Percentiles rank a stretch among this genome's conserved stretches.
phyloP scores from a whole-genome alignment of 2,329 filamentous ascomycete species.

The Xenoacremonium recifei region DNA sequence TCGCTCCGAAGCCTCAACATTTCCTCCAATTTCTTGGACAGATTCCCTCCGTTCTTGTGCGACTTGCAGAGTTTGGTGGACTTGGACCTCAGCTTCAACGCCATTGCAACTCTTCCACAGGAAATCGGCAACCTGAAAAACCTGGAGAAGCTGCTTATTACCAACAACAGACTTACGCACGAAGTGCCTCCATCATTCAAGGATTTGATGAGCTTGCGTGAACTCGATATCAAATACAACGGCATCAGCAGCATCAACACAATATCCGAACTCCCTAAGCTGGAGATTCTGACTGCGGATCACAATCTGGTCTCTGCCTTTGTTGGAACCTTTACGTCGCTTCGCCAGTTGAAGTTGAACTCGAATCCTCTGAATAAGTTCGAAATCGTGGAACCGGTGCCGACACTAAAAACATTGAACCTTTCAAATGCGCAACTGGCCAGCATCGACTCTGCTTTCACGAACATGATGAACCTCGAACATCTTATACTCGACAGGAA shows the following conservation, averaged over 20 bases:
- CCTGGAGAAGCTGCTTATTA: slow-evolving; percentile 88
- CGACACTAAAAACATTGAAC: slow-evolving; percentile 82
- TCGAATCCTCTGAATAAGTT: slow-evolving; percentile 96
- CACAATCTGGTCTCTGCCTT: slow-evolving; percentile 93
- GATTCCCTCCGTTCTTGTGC: slow-evolving; percentile 83
- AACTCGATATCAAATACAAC: slow-evolving; percentile 95
- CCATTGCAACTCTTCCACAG: slow-evolving; percentile 74
- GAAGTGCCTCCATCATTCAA: slow-evolving; percentile 71
- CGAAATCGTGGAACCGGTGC: slow-evolving; percentile 72
- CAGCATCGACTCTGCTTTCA: slow-evolving; percentile 84
- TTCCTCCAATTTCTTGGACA: slow-evolving; percentile 86
- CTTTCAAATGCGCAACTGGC: slow-evolving; percentile 89
- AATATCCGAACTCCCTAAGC: slow-evolving; percentile 76
- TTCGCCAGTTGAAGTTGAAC: slow-evolving; percentile 84
- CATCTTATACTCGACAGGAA: slow-evolving; percentile 91
- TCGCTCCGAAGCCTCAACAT: slow-evolving; percentile 82
- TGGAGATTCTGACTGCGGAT: slow-evolving; percentile 86
- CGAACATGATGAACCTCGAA: slow-evolving; percentile 81
- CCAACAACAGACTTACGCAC: slow-evolving; percentile 85
- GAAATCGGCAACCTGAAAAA: slow-evolving; percentile 75
- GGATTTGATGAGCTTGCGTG: slow-evolving; percentile 74
- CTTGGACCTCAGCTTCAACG: slow-evolving; percentile 95
- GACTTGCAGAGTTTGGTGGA: slow-evolving; percentile 81
- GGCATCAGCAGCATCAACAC: slow-evolving; percentile 84
- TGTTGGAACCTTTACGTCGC: slow-evolving; percentile 79